Evolutionary conservation across 1,284 basidiomycete genomes (phyloP).

Genomic region (Cryptococcus sp.): DNA sequence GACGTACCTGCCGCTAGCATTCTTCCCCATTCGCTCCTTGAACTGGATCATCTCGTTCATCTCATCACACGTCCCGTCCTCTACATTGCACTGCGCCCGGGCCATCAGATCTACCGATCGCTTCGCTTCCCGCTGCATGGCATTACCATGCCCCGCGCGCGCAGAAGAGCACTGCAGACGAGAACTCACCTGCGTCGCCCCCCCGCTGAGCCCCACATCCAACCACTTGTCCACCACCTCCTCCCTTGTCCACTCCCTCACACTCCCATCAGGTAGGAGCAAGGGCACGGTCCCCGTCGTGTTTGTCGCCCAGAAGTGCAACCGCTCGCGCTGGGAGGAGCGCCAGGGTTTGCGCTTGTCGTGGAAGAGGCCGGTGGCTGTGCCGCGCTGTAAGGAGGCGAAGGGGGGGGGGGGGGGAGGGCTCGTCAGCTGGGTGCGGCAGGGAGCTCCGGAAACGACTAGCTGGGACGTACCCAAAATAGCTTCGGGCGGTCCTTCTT

Average conservation of each 20-base stretch:
- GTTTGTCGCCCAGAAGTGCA: conserved; percentile 42
- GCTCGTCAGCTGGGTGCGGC: not conserved
- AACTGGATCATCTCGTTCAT: conserved; percentile 42
- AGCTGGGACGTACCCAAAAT: conserved; percentile 34
- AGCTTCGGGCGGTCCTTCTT: conserved; percentile 43
- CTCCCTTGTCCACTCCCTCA: conserved; percentile 19
- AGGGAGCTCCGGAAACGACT: not conserved
- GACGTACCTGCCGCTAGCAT: conserved; percentile 9
- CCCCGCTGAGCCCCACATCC: conserved; percentile 40
- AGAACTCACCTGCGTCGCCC: not conserved
- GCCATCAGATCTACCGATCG: too few relatives aligned
- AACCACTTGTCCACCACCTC: conserved; percentile 34
- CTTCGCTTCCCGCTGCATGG: too few relatives aligned
- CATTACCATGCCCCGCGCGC: too few relatives aligned
- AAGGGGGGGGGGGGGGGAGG: too few relatives aligned
- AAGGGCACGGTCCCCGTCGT: conserved; percentile 7
- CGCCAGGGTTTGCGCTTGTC: conserved; percentile 44
- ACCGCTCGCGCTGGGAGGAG: conserved; percentile 47
- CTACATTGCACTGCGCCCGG: conserved; percentile 43
- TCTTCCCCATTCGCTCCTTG: conserved; percentile 28
- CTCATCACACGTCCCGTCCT: conserved; percentile 48
- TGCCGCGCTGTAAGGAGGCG: not conserved
- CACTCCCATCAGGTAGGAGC: conserved; percentile 5
- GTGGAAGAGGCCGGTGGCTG: conserved; percentile 49
- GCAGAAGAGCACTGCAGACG: too few relatives aligned